Base-by-base conservation (phyloP, 495 filamentous ascomycete species). In the Tetracladium marchalianum region DNA sequence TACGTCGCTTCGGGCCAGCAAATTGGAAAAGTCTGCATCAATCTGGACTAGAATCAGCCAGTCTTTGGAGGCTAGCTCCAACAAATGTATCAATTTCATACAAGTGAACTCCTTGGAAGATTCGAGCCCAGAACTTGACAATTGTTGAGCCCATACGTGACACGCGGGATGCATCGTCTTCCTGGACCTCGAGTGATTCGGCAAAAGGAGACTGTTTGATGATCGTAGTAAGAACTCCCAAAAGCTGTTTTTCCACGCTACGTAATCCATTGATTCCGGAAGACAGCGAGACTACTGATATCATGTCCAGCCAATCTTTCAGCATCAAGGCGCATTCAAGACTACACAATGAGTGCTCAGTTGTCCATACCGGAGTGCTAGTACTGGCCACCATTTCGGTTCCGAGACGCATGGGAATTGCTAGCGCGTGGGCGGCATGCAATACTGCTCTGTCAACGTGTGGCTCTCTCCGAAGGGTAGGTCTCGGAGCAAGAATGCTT, bases 291-390 rank as follows among this genome's bases (percentile, higher is more conserved):
- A 22, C 15, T 39, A n/a, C 50, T 11, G 72, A 71, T 16, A 76
- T 68, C 8, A 62, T 60, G 11, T 71, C 67, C 11, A 76, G 60
- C 72, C 71, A 75, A 51, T 73, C 73, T 32, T 68, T 72, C 7
- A 85, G 61, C 1, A 85, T 67, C 3, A 84, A 73, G 15, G 80
- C 81, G 46, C 80, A 85, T 58, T 85, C 81, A 0, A 84, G 66
- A 32, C 80, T 82, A 54, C 78, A 82, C 6, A 85, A 57, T 0
- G 80, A 80, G 53, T 85, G 78, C 49, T 84, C 80, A 51, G 82
- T 80, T 13, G 77, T 81, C 81, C 81, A 85, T 41, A 80, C 73
- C 10, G 74, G 69, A 5, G 77, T 78, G 52, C 83, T 81, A 1
- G 77, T 81, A 49, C 74, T 75, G 11, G 81, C 80, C 7, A 85